Evolutionary conservation across 169 alveolate genomes (phyloP).

Genomic region (Plasmodium blacklocki): DNA sequence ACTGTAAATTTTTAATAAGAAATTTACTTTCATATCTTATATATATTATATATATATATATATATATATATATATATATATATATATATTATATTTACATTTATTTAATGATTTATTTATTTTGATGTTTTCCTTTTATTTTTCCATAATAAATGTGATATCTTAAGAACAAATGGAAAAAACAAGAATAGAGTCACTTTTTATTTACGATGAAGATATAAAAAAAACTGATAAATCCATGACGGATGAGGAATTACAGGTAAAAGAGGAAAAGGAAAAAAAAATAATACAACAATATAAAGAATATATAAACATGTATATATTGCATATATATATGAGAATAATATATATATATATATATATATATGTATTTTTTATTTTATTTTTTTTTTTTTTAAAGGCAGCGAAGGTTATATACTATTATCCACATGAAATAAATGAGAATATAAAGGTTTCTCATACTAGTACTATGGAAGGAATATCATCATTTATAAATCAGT

Average conservation of each 20-base stretch:
- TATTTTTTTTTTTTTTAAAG: conserved; percentile 4
- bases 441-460: conserved; percentile 42
- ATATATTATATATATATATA: too few species aligned
- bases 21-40: too few species aligned
- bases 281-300: neutral
- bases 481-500: conserved; percentile 37
- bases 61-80: too few species aligned
- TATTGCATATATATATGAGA: neutral
- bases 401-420: conserved; percentile 65
- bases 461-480: conserved; percentile 72
- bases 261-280: neutral
- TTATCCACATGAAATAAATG: conserved; percentile 48
- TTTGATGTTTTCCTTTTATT: neutral
- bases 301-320: too few species aligned
- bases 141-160: neutral
- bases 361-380: neutral
- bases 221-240: conserved; percentile 35
- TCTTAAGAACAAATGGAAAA: conserved; percentile 24
- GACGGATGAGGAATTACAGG: conserved; percentile 69
- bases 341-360: conserved; percentile 5
- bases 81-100: too few species aligned
- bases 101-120: too few species aligned
- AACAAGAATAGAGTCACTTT: conserved; percentile 47
- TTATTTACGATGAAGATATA: conserved; percentile 63
- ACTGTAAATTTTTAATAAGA: too few species aligned